phyloP scores from a whole-genome alignment of 1,284 basidiomycete species.

The Farysia itapuensis region DNA sequence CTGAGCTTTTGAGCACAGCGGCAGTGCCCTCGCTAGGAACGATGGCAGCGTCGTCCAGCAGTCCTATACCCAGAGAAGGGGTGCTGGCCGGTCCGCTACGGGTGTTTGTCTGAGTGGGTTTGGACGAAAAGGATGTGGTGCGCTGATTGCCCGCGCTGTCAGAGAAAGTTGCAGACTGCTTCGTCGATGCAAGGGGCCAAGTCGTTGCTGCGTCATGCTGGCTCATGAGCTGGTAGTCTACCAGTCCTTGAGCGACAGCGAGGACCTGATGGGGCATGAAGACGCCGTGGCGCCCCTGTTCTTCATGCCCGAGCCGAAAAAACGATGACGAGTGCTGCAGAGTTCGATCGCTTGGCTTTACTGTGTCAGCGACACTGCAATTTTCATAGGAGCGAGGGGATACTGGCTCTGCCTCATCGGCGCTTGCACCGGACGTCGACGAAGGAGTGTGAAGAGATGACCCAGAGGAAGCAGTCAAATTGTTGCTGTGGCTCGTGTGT shows the following conservation, averaged over 20 bases:
- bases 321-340: slow-evolving; percentile 31
- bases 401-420: slow-evolving; percentile 32
- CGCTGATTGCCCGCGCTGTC: too few species aligned
- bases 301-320: slow-evolving; percentile 50
- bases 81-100: too few species aligned
- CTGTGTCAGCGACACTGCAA: slow-evolving; percentile 12
- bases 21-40: slow-evolving; percentile 15
- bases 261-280: slow-evolving; percentile 43
- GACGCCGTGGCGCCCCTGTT: slow-evolving; percentile 30
- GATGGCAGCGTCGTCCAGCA: slow-evolving; percentile 19
- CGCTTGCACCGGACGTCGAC: slow-evolving; percentile 30
- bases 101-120: too few species aligned
- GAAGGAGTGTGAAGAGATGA: slow-evolving; percentile 36
- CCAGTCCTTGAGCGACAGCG: slow-evolving; percentile 32
- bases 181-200: too few species aligned
- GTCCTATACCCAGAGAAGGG: slow-evolving; percentile 21
- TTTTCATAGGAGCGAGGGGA: slow-evolving; percentile 23
- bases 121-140: too few species aligned
- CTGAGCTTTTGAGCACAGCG: slow-evolving; percentile 9
- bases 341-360: slow-evolving; percentile 19
- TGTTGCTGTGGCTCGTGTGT: slow-evolving; percentile 19
- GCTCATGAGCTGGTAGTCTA: slow-evolving; percentile 22
- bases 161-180: too few species aligned
- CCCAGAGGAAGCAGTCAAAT: slow-evolving; percentile 24
- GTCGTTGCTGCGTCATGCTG: too few species aligned